phyloP scores from a whole-genome alignment of 2,329 filamentous ascomycete genomes.

The Leptoxyphium fumago region DNA sequence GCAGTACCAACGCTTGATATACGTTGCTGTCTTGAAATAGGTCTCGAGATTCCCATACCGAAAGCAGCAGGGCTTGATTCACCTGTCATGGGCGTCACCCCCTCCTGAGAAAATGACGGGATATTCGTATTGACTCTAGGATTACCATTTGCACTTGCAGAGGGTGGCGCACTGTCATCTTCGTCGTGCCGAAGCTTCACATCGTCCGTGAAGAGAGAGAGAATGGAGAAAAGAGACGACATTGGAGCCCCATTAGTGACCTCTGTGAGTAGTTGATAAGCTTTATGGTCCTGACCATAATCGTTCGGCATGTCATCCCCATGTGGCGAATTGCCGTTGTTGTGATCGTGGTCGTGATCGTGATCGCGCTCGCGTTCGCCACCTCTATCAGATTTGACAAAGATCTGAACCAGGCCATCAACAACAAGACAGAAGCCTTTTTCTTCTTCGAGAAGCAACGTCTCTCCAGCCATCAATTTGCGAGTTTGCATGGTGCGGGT shows the following conservation, averaged over 20 bases:
- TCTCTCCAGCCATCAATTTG: slow-evolving; percentile 92
- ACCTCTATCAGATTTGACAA: slow-evolving; percentile 72
- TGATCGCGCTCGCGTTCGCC: slow-evolving; percentile 13
- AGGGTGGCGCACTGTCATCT: slow-evolving; percentile 39
- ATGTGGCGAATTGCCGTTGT: slow-evolving; percentile 26
- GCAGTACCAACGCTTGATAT: neutral
- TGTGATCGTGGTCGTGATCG: slow-evolving; percentile 27
- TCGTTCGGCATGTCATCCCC: slow-evolving; percentile 32
- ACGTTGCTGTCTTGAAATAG: neutral
- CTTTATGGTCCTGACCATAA: slow-evolving; percentile 63
- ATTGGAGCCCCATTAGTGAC: slow-evolving; percentile 96
- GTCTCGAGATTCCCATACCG: neutral
- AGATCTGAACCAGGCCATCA: slow-evolving; percentile 91
- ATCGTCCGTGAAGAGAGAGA: slow-evolving; percentile 93
- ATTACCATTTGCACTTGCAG: slow-evolving; percentile 9
- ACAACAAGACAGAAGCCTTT: slow-evolving; percentile 97
- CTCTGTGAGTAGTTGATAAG: slow-evolving; percentile 89
- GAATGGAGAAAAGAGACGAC: slow-evolving; percentile 94
- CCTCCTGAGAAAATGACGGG: neutral
- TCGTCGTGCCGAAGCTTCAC: slow-evolving; percentile 59
- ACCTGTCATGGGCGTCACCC: neutral
- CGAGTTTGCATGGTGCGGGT: slow-evolving; percentile 96
- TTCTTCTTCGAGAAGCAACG: slow-evolving; percentile 86
- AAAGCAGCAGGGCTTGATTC: neutral
- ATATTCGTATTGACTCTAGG: slow-evolving; percentile 11